Evolutionary conservation across 78 protist genomes (phyloP).

Genomic region (Chrysochromulina tobinii): DNA sequence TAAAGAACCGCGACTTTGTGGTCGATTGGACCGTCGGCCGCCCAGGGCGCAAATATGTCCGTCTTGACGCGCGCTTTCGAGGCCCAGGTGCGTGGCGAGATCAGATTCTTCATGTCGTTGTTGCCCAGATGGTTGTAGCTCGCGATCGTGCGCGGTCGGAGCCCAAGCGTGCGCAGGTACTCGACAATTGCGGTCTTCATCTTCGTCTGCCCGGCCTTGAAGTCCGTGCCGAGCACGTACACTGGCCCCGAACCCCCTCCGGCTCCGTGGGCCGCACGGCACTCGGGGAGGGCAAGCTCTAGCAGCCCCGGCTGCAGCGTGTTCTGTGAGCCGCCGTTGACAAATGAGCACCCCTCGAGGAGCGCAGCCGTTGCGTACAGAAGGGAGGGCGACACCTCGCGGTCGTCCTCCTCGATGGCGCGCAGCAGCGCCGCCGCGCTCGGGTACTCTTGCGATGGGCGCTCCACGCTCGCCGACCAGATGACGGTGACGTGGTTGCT

Average conservation of each 20-base stretch:
- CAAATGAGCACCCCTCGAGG: background rate
- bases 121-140: background rate
- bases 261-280: background rate
- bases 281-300: background rate
- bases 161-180: background rate
- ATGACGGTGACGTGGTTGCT: background rate
- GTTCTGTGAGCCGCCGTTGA: background rate
- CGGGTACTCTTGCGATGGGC: background rate
- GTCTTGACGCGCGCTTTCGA: background rate
- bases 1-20: background rate
- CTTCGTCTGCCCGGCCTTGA: background rate
- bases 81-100: background rate
- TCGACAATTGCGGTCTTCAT: background rate
- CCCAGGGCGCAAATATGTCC: background rate
- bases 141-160: background rate
- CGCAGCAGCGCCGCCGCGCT: background rate
- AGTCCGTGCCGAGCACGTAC: background rate
- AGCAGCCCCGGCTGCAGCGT: background rate
- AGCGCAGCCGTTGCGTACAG: background rate
- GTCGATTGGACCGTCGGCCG: background rate
- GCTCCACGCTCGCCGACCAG: background rate
- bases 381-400: background rate
- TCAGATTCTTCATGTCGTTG: background rate
- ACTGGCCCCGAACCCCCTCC: background rate
- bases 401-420: background rate